Conservation (phyloP, 2,329 filamentous ascomycete genomes). For the Colletotrichum sp. region DNA sequence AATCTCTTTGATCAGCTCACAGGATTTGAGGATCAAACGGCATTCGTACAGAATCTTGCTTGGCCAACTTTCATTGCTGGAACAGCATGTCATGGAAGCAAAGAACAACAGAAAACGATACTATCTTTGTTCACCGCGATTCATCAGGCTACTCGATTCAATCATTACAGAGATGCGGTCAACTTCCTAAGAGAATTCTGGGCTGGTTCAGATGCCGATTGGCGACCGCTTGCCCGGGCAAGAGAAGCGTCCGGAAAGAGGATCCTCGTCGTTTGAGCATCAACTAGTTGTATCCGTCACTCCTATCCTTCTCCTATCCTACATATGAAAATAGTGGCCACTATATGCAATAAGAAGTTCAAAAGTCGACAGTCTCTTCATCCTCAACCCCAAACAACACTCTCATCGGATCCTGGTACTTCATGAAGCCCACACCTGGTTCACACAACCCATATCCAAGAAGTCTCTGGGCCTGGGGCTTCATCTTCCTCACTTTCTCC, state of each 20-base stretch:
- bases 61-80: conserved; percentile 35
- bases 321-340: neutral
- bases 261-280: conserved; percentile 24
- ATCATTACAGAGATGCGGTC: conserved; percentile 26
- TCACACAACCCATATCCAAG: conserved; percentile 37
- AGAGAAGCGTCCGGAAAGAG: conserved; percentile 26
- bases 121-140: conserved; percentile 21
- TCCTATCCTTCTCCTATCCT: neutral
- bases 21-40: conserved; percentile 25
- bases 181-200: conserved; percentile 30
- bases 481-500: conserved; percentile 32
- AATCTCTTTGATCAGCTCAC: conserved; percentile 28
- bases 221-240: conserved; percentile 28
- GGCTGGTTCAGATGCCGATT: conserved; percentile 27
- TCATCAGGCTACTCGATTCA: conserved; percentile 26
- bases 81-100: conserved; percentile 27
- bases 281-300: neutral
- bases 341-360: neutral
- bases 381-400: conserved; percentile 40
- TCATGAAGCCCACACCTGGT: conserved; percentile 38
- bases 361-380: conserved; percentile 37
- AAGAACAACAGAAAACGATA: conserved; percentile 23
- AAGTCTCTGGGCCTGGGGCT: conserved; percentile 34
- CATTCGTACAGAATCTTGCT: conserved; percentile 32
- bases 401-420: conserved; percentile 42